Conservation (phyloP, 495 filamentous ascomycete species). For the Penicillium dipodomyicola region DNA sequence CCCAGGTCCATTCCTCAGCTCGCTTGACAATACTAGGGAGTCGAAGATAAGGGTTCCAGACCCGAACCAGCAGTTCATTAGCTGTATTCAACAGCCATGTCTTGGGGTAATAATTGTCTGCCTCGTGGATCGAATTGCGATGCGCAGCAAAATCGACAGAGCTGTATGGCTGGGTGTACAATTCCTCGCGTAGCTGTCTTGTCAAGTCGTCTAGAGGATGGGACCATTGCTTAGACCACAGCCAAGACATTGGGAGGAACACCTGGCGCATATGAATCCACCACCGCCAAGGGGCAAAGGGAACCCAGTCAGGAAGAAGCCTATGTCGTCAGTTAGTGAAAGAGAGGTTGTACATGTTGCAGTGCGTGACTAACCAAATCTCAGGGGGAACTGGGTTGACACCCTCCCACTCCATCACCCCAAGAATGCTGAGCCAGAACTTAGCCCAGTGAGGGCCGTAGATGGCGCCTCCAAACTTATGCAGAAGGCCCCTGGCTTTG, state of each 20-base stretch:
- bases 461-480: slow-evolving; percentile 81
- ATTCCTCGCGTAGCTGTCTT: slow-evolving; percentile 70
- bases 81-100: slow-evolving; percentile 71
- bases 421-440: slow-evolving; percentile 83
- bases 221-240: slow-evolving; percentile 77
- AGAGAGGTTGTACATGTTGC: not conserved
- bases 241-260: slow-evolving; percentile 85
- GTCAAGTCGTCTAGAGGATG: slow-evolving; percentile 70
- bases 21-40: slow-evolving; percentile 52
- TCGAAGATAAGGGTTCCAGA: slow-evolving; percentile 75
- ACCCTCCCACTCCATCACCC: slow-evolving; percentile 82
- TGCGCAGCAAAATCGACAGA: slow-evolving; percentile 72
- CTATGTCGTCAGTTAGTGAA: slow-evolving; percentile 28
- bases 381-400: slow-evolving; percentile 94
- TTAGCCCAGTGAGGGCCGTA: slow-evolving; percentile 93
- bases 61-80: slow-evolving; percentile 71
- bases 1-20: slow-evolving; percentile 73
- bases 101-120: slow-evolving; percentile 93
- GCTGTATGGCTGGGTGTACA: slow-evolving; percentile 78
- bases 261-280: slow-evolving; percentile 97
- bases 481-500: slow-evolving; percentile 78
- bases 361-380: slow-evolving; percentile 59
- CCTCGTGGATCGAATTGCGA: slow-evolving; percentile 75
- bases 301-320: slow-evolving; percentile 92
- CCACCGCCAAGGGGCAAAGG: slow-evolving; percentile 94